These are phyloP conservation scores for Theileria sp. DNA, from an alignment of 169 alveolate genomes.

Conservation along the genomic window DNA sequence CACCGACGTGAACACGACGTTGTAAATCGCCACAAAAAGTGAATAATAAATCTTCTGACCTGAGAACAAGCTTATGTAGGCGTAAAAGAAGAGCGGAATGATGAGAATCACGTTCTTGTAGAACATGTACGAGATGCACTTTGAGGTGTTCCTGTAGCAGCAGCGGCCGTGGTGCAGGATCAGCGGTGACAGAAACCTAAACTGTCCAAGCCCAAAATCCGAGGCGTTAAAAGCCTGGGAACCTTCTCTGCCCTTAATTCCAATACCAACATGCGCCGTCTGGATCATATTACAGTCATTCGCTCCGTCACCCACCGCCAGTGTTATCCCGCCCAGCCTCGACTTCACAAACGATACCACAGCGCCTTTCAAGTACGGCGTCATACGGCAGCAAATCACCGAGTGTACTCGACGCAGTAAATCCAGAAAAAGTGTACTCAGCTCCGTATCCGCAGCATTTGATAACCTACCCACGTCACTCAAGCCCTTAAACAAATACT, in stretches of 20 bases:
- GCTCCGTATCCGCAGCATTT: too few relatives aligned
- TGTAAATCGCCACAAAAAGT: slow-evolving; percentile 92
- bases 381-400: slow-evolving; percentile 61
- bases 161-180: slow-evolving; percentile 88
- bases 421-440: background rate
- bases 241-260: slow-evolving; percentile 96
- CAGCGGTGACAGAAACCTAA: slow-evolving; percentile 81
- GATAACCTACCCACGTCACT: too few relatives aligned
- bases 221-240: slow-evolving; percentile 90
- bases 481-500: background rate
- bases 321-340: slow-evolving; percentile 24
- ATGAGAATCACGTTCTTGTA: slow-evolving; percentile 94
- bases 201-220: slow-evolving; percentile 87
- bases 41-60: slow-evolving; percentile 93
- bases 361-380: slow-evolving; percentile 59
- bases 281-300: slow-evolving; percentile 98
- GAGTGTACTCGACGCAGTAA: slow-evolving; percentile 22
- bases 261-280: slow-evolving; percentile 98
- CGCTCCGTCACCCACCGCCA: slow-evolving; percentile 98
- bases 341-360: slow-evolving; percentile 36
- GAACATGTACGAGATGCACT: slow-evolving; percentile 93
- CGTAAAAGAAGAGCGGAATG: slow-evolving; percentile 90
- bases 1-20: slow-evolving; percentile 90
- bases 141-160: slow-evolving; percentile 89
- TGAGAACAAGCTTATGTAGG: slow-evolving; percentile 86